Conservation (phyloP, 129 eudicot genomes). For the Chrysanthemum lavandulifolium region DNA sequence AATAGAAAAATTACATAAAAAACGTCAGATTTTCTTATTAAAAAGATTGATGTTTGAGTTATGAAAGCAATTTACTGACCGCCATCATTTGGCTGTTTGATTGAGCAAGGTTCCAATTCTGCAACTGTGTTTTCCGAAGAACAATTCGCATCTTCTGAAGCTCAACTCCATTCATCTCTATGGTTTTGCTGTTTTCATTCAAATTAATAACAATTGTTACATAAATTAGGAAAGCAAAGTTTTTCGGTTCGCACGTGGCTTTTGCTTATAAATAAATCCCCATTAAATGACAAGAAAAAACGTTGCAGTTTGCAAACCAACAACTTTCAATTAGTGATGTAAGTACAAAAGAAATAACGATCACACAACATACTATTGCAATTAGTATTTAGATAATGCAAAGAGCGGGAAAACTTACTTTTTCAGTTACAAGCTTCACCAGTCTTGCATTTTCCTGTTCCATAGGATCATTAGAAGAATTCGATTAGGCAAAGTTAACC, state of each 20-base stretch:
- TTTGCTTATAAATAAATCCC: neutral
- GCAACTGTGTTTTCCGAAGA: slow-evolving; percentile 74
- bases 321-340: no score
- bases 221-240: neutral
- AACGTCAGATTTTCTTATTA: neutral
- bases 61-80: slow-evolving; percentile 34
- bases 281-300: neutral
- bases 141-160: slow-evolving; percentile 48
- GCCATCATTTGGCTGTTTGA: slow-evolving; percentile 72
- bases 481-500: slow-evolving; percentile 6
- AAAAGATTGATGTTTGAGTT: neutral
- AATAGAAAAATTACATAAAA: neutral
- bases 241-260: neutral
- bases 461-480: slow-evolving; percentile 23
- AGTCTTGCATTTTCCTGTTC: slow-evolving; percentile 67
- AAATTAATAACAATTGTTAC: neutral
- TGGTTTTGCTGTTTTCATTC: slow-evolving; percentile 50
- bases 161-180: slow-evolving; percentile 66
- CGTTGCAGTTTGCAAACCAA: no score
- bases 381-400: neutral
- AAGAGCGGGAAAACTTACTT: slow-evolving; percentile 38
- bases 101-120: slow-evolving; percentile 85
- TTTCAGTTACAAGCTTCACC: slow-evolving; percentile 57
- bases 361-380: neutral
- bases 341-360: no score